phyloP scores from a whole-genome alignment of 2,329 filamentous ascomycete genomes.

The Neonectria hederae region DNA sequence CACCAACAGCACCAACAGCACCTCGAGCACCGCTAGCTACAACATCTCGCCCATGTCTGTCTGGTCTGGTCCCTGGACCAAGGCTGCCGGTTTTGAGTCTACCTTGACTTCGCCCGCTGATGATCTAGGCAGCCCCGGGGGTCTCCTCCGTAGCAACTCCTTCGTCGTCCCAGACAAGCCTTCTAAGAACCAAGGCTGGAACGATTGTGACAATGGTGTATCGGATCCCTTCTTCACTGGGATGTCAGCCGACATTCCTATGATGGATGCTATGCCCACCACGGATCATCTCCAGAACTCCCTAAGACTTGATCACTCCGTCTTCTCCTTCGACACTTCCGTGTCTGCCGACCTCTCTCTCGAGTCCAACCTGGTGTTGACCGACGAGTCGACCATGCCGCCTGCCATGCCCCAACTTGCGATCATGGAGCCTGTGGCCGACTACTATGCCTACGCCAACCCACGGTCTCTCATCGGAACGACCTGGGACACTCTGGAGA shows the following conservation, averaged over 20 bases:
- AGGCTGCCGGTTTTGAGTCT: slow-evolving; percentile 53
- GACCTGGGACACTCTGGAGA: slow-evolving; percentile 56
- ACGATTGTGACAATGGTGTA: slow-evolving; percentile 42
- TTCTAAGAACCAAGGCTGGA: slow-evolving; percentile 35
- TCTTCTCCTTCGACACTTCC: slow-evolving; percentile 49
- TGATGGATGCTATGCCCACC: slow-evolving; percentile 43
- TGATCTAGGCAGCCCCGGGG: slow-evolving; percentile 48
- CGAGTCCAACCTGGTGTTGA: slow-evolving; percentile 50
- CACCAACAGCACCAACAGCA: slow-evolving; percentile 50
- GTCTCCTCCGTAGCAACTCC: slow-evolving; percentile 40
- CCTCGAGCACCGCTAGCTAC: slow-evolving; percentile 50
- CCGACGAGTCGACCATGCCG: slow-evolving; percentile 42
- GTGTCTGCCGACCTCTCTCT: slow-evolving; percentile 48
- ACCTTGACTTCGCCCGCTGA: slow-evolving; percentile 58
- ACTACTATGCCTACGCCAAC: slow-evolving; percentile 36
- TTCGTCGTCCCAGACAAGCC: slow-evolving; percentile 37
- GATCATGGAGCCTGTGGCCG: slow-evolving; percentile 34
- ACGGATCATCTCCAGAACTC: slow-evolving; percentile 41
- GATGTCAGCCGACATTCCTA: slow-evolving; percentile 54
- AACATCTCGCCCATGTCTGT: slow-evolving; percentile 60
- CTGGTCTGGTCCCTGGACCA: slow-evolving; percentile 53
- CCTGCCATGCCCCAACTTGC: slow-evolving; percentile 26
- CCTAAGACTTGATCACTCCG: slow-evolving; percentile 47
- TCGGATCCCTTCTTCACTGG: slow-evolving; percentile 50
- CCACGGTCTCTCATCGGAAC: slow-evolving; percentile 52